These are phyloP conservation scores for Carex parvula DNA, from an alignment of 176 grass and related monocot genomes.

Conservation along the genomic window DNA sequence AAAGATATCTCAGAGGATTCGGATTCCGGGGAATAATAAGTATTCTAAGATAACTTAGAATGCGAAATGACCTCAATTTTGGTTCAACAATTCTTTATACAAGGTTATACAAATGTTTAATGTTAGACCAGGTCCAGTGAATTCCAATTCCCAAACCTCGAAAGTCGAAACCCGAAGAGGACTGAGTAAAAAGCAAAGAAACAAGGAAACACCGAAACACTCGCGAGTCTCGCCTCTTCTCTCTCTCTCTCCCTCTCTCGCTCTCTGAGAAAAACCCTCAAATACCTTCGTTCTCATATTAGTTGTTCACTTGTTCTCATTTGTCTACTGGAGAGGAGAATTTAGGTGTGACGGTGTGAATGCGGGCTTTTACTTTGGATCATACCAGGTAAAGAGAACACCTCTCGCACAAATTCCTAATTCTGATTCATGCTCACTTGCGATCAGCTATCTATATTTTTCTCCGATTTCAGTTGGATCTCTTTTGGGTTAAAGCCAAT, in stretches of 20 bases:
- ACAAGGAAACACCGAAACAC: not conserved
- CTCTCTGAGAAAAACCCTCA: not conserved
- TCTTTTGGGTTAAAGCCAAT: not conserved
- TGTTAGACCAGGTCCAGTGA: not conserved
- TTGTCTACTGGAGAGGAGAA: not conserved
- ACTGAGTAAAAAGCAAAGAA: not conserved
- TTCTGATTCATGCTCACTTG: not conserved
- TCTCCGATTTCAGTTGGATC: conserved; percentile 18
- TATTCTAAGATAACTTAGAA: no score
- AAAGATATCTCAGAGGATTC: no score
- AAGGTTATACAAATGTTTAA: not conserved
- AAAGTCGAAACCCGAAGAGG: no score
- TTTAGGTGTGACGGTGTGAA: not conserved
- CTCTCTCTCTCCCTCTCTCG: not conserved
- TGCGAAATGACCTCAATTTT: no score
- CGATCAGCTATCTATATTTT: not conserved
- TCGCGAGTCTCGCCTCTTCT: not conserved
- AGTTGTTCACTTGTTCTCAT: not conserved
- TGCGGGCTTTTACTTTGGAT: not conserved
- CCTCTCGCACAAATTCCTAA: not conserved
- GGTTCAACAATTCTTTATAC: no score
- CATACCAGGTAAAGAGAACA: conserved; percentile 16
- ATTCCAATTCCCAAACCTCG: not conserved
- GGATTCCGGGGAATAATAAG: no score
- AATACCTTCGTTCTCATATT: not conserved